Percentiles rank a stretch among this genome's conserved stretches.
Evolutionary conservation across 345 rosid species (phyloP).

Genomic region (Gossypium raimondii): DNA sequence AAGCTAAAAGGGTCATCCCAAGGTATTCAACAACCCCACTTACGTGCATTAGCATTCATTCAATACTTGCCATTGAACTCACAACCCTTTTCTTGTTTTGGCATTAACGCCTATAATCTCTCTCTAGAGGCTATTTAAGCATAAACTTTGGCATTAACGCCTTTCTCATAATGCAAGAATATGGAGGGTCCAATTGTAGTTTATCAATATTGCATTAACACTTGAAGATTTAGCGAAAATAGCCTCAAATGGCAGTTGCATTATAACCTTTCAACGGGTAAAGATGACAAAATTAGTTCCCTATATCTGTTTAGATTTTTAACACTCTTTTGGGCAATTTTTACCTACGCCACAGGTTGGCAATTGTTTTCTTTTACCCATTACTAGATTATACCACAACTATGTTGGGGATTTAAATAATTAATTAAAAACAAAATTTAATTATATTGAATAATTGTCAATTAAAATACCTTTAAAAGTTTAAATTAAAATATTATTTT

Average conservation of each 20-base stretch:
- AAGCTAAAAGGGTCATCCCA: conserved; percentile 20
- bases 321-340: not conserved
- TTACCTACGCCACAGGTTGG: not conserved
- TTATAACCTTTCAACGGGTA: not conserved
- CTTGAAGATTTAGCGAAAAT: not conserved
- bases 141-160: not conserved
- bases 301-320: not conserved
- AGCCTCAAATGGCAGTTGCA: not conserved
- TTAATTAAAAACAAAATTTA: no score
- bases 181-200: not conserved
- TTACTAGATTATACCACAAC: not conserved
- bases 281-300: not conserved
- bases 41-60: no score
- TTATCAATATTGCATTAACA: not conserved
- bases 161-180: not conserved
- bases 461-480: no score
- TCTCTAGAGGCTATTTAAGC: not conserved
- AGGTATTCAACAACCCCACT: no score
- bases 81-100: not conserved
- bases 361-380: not conserved
- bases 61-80: not conserved
- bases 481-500: no score
- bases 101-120: not conserved
- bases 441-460: no score
- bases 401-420: no score